Base-by-base conservation (phyloP, 2,329 filamentous ascomycete species). In the Neurospora sp. region DNA sequence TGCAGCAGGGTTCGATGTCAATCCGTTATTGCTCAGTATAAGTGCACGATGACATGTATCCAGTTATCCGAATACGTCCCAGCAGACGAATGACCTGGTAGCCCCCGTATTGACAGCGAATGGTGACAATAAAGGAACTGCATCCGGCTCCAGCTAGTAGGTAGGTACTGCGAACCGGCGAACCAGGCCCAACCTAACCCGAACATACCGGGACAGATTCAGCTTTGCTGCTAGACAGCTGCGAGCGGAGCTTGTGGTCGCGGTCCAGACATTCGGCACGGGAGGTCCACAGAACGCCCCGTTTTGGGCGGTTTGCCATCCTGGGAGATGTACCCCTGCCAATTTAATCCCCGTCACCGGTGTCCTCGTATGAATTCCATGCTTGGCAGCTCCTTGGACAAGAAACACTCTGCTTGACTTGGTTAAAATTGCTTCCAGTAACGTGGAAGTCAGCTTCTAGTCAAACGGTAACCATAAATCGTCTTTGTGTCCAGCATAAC, bases 1-100 rank as follows among this genome's bases (percentile, higher is more conserved):
- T 71, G 73, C 73, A 70, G 70, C 73, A 75, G 72, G 73, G 74
- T 73, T 73, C 40, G 68, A 72, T 71, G 69, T 36, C 28, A 36
- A 33, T 62, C 28, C 52, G 52, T 36, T 62, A 10, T 62, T 36
- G 52, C 52, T 62, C 23, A 36, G 52, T 33, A 28, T 28, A 28
- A 28, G 28, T 28, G 28, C 28, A 28, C 28, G 28, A 28, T 62
- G 52, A 62, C 52, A 62, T 36, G 52, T 17, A 62, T 17, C 19
- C 19, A 28, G 19, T 28, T 52, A 52, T 52, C 43, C 43, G 43
- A 52, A 52, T 52, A 52, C 43, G 43, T 52, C 43, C 43, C 52
- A 62, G 52, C 23, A 36, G 52, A 62, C 15, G 28, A 62, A 62
- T 62, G 15, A 36, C 52, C 28, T 33, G 13, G 28, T 33, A 62